These are phyloP conservation scores for Apiotrichum montevideense DNA, from an alignment of 1,284 basidiomycete species.

Conservation along the genomic window DNA sequence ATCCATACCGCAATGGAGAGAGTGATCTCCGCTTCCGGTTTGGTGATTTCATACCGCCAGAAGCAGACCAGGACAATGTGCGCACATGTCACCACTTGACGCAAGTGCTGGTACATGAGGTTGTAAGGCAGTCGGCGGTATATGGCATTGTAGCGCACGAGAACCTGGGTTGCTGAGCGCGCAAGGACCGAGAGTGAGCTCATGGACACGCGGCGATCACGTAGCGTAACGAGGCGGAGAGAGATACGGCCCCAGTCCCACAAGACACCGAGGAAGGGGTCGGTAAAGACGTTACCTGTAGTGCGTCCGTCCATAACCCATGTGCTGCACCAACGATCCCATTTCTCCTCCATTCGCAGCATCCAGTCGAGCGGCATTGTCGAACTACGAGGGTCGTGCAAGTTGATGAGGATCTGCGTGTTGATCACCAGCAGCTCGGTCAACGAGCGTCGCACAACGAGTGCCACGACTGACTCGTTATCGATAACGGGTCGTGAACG, in stretches of 20 bases:
- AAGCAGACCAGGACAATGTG: constrained; percentile 19
- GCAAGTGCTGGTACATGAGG: constrained; percentile 17
- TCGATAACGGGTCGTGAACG: constrained; percentile 9
- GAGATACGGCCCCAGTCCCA: constrained; percentile 21
- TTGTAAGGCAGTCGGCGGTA: constrained; percentile 14
- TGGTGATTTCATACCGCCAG: constrained; percentile 18
- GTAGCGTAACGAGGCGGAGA: constrained; percentile 8
- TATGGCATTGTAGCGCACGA: constrained; percentile 12
- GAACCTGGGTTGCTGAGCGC: constrained; percentile 15
- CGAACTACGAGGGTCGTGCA: constrained; percentile 12
- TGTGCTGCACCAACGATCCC: constrained; percentile 11
- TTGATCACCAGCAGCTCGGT: constrained; percentile 18
- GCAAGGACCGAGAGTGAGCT: constrained; percentile 17
- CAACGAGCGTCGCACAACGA: constrained; percentile 12
- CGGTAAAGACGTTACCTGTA: constrained; percentile 8
- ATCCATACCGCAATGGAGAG: constrained; percentile 15
- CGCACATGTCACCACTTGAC: constrained; percentile 17
- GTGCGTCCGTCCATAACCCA: constrained; percentile 13
- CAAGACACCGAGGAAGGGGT: constrained; percentile 10
- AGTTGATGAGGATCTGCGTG: constrained; percentile 15
- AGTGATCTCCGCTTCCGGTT: constrained; percentile 16
- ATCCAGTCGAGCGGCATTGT: constrained; percentile 11
- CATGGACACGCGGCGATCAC: constrained; percentile 14
- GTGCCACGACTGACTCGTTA: constrained; percentile 1
- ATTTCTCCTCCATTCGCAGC: constrained; percentile 12